Base-by-base conservation (phyloP, 2,329 filamentous ascomycete genomes). In the Sphaerulina populicola region DNA sequence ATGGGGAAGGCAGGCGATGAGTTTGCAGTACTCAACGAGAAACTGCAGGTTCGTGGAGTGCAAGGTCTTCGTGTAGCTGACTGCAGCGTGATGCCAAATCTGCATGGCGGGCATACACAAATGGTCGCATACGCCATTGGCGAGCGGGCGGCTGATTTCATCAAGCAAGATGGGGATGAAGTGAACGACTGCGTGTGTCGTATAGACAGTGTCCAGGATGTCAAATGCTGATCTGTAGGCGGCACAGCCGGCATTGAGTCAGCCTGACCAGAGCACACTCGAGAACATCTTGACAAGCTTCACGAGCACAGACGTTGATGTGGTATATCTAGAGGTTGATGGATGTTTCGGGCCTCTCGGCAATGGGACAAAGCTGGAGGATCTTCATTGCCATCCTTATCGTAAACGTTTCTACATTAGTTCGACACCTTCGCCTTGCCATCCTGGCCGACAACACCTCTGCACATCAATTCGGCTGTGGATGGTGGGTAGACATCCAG, bases 301-400 rank as follows among this genome's bases (percentile, higher is more conserved):
- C 44, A 76, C 74, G 2, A 62, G 62, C n/a, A 66, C 77, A 18
- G 73, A 72, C 14, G 71, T 77, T 15, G 79, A 84, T 57, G 72
- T 83, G 27, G 80, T 80, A 7, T 72, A 82, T 49, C 83, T 80
- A 2, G 81, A 84, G 68, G 72, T 84, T 14, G 83, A 86, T 60
- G 83, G 86, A 58, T 59, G 65, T 30, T 59, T 68, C 27, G 60
- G 61, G 1, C 66, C 67, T 1, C 58, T 59, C 3, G 65, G 60
- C 2, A 52, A 57, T 2, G 53, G 55, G 1, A 61, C 60, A 10
- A 50, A 64, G 12, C 47, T 56, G 8, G 61, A 63, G 8, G 78
- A 82, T 65, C 73, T n/a, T 6, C 10, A 10, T 35, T 35, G 10
- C 31, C 6, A 7, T 35, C 31, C 31, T 35, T 35, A 35, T 35